phyloP scores from a whole-genome alignment of 345 rosid genomes.

The Boechera stricta region DNA sequence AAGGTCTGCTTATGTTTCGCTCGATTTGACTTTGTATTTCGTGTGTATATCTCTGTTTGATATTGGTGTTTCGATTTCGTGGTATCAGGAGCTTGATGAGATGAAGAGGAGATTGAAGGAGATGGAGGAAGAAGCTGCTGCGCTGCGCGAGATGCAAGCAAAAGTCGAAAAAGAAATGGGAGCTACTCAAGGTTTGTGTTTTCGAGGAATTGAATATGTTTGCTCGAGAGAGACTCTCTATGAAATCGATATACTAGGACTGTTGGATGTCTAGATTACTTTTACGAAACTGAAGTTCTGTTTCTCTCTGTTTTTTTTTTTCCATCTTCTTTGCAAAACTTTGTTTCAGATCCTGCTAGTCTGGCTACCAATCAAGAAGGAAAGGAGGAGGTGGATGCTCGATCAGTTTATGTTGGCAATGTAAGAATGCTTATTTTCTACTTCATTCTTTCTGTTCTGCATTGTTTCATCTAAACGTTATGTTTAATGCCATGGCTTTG shows the following conservation, averaged over 20 bases:
- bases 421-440: background rate
- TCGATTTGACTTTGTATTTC: background rate
- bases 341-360: background rate
- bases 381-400: conserved; percentile 10
- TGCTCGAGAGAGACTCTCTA: background rate
- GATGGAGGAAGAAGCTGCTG: conserved; percentile 11
- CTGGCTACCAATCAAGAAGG: conserved; percentile 11
- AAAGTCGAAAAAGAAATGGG: conserved; percentile 9
- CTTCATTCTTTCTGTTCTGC: background rate
- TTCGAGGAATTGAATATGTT: background rate
- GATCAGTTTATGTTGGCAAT: conserved; percentile 14
- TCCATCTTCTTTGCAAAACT: background rate
- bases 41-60: background rate
- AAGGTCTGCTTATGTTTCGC: background rate
- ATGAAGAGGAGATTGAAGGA: conserved; percentile 7
- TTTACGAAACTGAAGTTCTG: background rate
- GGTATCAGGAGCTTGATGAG: conserved; percentile 3
- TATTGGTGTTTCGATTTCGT: background rate
- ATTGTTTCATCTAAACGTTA: background rate
- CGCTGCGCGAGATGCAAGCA: conserved; percentile 12
- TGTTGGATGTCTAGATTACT: background rate
- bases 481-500: background rate
- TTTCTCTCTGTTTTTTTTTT: background rate
- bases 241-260: background rate
- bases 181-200: background rate